Base-by-base conservation (phyloP, 2,329 filamentous ascomycete species). In the Aureobasidium uvarum region DNA sequence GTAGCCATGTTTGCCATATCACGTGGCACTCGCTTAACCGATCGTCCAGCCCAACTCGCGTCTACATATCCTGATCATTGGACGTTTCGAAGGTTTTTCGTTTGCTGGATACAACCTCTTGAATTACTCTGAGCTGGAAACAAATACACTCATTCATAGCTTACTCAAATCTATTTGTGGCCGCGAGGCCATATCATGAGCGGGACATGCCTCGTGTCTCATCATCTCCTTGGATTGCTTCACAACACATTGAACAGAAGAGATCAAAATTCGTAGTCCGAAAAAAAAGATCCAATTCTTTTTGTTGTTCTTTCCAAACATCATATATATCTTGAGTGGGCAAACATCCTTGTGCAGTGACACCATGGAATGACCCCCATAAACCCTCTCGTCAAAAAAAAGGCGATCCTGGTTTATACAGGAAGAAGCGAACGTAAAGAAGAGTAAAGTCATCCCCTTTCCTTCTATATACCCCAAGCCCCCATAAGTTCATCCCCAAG, bases 341-440 rank as follows among this genome's bases (percentile, higher is more conserved):
- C 10, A 28, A 2, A 28, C 16, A 51, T 51, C 25, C n/a, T 7
- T 51, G 16, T 51, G 48, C 48, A 33, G 48, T 51, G 25, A 51
- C 48, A 51, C 50, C 31, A 54, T 3, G 16, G 25, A 45, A 28
- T 31, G 5, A 38, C 10, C 20, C 20, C 39, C 39, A 28, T 5
- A 58, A 56, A 58, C 16, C 16, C 16, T 20, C 39, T 20, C 36
- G n/a, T 58, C 28, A 31, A 33, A 51, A 38, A 31, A 18, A 25
- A 2, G 5, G 3, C 20, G 18, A 18, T 28, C 25, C 48, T 51
- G 25, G 20, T 3, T 41, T 2, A 16, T 18, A 36, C n/a, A 39
- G 18, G 6, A 20, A 55, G 41, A 55, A 55, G 31, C 52, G 52
- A 55, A 41, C 8, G 52, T 55, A 41, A 18, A 55, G 52, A 55